phyloP scores from a whole-genome alignment of 2,329 filamentous ascomycete species.

The Fusarium abutilonis region DNA sequence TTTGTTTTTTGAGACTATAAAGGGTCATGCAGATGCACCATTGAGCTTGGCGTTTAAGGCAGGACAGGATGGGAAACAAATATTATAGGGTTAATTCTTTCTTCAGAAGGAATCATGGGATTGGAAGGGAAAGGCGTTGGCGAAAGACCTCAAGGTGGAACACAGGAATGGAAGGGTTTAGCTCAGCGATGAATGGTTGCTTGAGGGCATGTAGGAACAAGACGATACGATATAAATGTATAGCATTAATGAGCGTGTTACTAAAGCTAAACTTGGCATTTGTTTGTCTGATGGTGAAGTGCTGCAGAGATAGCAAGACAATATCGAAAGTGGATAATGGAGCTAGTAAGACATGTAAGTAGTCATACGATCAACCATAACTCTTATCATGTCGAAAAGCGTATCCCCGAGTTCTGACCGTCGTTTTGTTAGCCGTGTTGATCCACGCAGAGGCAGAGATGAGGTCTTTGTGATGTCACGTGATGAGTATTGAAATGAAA shows the following conservation, averaged over 20 bases:
- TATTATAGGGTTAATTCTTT: conserved; percentile 25
- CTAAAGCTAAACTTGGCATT: background rate
- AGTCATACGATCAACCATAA: background rate
- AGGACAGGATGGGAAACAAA: conserved; percentile 20
- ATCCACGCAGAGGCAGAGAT: background rate
- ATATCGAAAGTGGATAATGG: background rate
- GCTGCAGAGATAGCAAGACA: too few species aligned
- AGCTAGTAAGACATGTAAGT: background rate
- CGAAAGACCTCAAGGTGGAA: conserved; percentile 9
- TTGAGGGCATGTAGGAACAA: conserved; percentile 11
- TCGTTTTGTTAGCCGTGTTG: conserved; percentile 4
- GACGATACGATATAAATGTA: conserved; percentile 42
- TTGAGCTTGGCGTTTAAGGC: conserved; percentile 44
- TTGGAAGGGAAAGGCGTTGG: conserved; percentile 39
- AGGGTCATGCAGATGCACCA: conserved; percentile 35
- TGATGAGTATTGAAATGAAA: conserved; percentile 14
- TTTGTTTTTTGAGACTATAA: conserved; percentile 35
- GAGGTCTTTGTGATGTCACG: conserved; percentile 27
- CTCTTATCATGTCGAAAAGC: conserved; percentile 13
- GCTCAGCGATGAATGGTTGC: conserved; percentile 23
- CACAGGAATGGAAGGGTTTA: conserved; percentile 14
- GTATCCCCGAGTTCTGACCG: background rate
- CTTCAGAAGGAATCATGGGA: conserved; percentile 25
- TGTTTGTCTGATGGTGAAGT: too few species aligned
- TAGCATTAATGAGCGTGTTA: conserved; percentile 25